Percentiles rank a stretch among this genome's conserved stretches.
Evolutionary conservation across 2,329 filamentous ascomycete species (phyloP).

Genomic region (Alternaria metachromatica): DNA sequence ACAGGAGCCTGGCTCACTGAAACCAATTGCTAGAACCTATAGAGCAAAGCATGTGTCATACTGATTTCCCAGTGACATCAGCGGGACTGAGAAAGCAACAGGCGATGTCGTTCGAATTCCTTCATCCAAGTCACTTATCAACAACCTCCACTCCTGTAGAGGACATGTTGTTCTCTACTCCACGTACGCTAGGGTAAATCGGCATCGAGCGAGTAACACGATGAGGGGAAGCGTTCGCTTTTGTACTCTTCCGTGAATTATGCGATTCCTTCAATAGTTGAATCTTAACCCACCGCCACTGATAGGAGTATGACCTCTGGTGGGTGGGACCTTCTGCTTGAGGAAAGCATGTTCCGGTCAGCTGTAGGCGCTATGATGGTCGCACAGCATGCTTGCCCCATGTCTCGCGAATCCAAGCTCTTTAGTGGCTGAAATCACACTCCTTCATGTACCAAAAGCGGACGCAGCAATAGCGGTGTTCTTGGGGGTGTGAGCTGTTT

Average conservation of each 20-base stretch:
- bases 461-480: background rate
- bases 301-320: background rate
- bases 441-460: background rate
- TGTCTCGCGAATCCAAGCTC: background rate
- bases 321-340: background rate
- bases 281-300: background rate
- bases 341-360: conserved; percentile 3
- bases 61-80: background rate
- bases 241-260: background rate
- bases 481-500: background rate
- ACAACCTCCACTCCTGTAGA: background rate
- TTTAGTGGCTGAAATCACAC: background rate
- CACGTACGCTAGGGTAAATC: background rate
- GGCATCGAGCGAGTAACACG: background rate
- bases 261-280: background rate
- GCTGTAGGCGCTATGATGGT: background rate
- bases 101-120: background rate
- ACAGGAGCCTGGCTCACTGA: background rate
- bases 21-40: background rate
- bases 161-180: background rate
- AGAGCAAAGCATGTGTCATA: background rate
- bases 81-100: background rate
- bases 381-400: background rate
- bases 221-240: background rate
- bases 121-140: background rate